Evolutionary conservation across 2,329 filamentous ascomycete genomes (phyloP).

Genomic region (Diaporthe sp.): DNA sequence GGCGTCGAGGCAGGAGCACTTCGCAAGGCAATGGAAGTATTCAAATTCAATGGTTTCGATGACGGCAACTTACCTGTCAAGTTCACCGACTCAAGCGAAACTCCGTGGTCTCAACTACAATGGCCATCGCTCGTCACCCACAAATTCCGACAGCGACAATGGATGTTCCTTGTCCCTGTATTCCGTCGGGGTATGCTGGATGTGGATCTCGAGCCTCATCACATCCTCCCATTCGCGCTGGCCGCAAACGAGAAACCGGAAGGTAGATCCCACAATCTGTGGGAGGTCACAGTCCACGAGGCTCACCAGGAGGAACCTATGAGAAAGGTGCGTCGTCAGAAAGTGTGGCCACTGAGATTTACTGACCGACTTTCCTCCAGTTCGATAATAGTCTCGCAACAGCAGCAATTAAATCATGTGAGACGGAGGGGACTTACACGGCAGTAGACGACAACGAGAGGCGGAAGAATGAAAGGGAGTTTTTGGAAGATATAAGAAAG

Average conservation of each 20-base stretch:
- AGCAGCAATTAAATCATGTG: conserved; percentile 8
- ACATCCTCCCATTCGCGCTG: neutral
- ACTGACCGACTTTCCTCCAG: neutral
- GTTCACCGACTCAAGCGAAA: neutral
- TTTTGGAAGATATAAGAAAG: neutral
- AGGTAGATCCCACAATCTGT: neutral
- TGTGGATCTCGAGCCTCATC: neutral
- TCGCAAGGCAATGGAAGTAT: neutral
- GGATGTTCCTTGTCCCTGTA: neutral
- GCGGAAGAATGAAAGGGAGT: neutral
- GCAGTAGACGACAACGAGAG: no score
- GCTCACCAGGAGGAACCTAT: conserved; percentile 3
- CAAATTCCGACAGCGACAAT: neutral
- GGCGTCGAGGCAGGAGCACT: neutral
- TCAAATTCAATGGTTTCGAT: neutral
- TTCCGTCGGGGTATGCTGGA: neutral
- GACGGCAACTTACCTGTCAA: neutral
- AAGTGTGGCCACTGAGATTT: no score
- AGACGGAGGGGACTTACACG: neutral
- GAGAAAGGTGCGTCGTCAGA: neutral
- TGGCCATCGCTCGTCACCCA: neutral
- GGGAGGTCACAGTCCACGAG: conserved; percentile 24
- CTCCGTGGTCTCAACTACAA: neutral
- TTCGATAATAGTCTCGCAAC: neutral
- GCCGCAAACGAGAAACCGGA: neutral